Evolutionary conservation across 148 eudicot genomes (phyloP).

Genomic region (Chenopodium quinoa): DNA sequence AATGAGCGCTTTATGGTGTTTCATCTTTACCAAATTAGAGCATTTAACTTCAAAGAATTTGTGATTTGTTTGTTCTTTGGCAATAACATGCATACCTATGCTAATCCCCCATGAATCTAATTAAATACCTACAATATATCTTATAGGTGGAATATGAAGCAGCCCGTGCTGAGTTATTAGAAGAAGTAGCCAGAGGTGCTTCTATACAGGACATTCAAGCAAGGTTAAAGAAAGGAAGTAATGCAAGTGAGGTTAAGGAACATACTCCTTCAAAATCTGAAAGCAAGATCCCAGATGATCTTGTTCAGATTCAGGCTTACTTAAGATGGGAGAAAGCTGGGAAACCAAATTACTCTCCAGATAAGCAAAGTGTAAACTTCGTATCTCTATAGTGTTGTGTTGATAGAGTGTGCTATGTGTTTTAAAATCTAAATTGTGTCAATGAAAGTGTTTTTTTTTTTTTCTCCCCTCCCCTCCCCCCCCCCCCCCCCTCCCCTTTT

Average conservation of each 20-base stretch:
- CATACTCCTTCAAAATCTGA: constrained; percentile 33
- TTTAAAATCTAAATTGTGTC: not conserved
- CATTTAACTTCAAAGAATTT: not conserved
- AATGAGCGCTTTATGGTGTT: not conserved
- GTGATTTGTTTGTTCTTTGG: not conserved
- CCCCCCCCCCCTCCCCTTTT: constrained; percentile 1
- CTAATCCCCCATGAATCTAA: not conserved
- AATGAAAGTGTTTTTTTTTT: not conserved
- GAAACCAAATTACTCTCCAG: constrained; percentile 67
- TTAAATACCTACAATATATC: not conserved
- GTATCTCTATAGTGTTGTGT: constrained; percentile 3
- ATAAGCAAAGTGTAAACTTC: constrained; percentile 54
- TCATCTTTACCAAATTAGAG: not conserved
- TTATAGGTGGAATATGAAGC: constrained; percentile 86
- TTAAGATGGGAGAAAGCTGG: constrained; percentile 77
- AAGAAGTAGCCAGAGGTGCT: constrained; percentile 70
- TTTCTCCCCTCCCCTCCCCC: not conserved
- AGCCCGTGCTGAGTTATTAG: constrained; percentile 70
- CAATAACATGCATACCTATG: not conserved
- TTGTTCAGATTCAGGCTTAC: constrained; percentile 64
- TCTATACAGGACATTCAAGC: constrained; percentile 65
- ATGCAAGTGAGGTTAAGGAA: constrained; percentile 36
- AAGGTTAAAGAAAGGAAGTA: constrained; percentile 52
- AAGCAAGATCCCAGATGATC: constrained; percentile 61
- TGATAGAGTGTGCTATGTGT: not conserved